phyloP scores from a whole-genome alignment of 73 alveolate genomes.

The Paramecium caudatum region DNA sequence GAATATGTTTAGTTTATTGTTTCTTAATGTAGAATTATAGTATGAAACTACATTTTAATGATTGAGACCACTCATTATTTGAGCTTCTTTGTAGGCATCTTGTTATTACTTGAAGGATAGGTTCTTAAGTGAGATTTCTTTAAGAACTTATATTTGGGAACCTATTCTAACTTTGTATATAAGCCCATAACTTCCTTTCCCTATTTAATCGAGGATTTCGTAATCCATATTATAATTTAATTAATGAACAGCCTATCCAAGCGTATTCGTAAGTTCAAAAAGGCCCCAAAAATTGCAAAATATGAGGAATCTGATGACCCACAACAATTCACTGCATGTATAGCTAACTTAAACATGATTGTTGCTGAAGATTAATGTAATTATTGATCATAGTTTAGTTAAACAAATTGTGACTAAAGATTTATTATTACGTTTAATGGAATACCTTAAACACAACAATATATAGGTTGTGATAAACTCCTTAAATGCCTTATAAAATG shows the following conservation, averaged over 20 bases:
- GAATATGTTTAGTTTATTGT: conserved; percentile 85
- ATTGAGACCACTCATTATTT: conserved; percentile 82
- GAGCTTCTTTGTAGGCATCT: conserved; percentile 88
- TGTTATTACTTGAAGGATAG: conserved; percentile 80
- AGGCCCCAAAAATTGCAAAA: not conserved
- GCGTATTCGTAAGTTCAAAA: conserved; percentile 20
- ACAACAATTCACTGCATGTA: conserved; percentile 20
- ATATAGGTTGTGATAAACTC: not conserved
- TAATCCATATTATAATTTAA: conserved; percentile 70
- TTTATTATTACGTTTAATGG: not conserved
- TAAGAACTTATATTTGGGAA: conserved; percentile 83
- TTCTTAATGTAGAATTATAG: conserved; percentile 60
- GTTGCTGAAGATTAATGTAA: conserved; percentile 48
- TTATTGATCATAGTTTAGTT: conserved; percentile 14
- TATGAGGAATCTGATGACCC: conserved; percentile 35
- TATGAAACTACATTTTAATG: conserved; percentile 90
- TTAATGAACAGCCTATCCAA: conserved; percentile 33
- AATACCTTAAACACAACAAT: conserved; percentile 17
- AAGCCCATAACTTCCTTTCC: conserved; percentile 92
- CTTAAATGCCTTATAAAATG: conserved; percentile 31
- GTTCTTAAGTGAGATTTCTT: conserved; percentile 80
- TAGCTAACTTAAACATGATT: conserved; percentile 7
- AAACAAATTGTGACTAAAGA: conserved; percentile 34
- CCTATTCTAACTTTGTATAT: conserved; percentile 88
- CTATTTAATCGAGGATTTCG: conserved; percentile 88